phyloP scores from a whole-genome alignment of 495 filamentous ascomycete species.

The Podospora didyma region DNA sequence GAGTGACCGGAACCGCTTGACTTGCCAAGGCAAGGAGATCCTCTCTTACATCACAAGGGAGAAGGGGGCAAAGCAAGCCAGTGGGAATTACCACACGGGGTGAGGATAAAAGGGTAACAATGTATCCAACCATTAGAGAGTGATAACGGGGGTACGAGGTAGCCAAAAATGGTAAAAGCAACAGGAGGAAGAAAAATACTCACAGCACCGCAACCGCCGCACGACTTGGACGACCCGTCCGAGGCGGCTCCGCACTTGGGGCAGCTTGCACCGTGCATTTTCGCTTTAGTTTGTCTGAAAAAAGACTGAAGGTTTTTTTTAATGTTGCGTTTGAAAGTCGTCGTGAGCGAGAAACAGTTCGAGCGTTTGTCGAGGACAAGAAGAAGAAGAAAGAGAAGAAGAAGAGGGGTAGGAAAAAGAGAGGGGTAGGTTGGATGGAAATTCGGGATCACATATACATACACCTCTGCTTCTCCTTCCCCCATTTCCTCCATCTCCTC shows the following conservation, averaged over 20 bases:
- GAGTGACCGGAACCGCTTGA: no score
- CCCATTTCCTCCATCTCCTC: no score
- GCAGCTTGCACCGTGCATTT: slow-evolving; percentile 42
- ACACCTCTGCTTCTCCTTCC: not conserved
- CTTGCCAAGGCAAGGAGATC: no score
- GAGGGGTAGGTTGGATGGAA: not conserved
- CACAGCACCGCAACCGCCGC: slow-evolving; percentile 47
- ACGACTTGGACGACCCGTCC: slow-evolving; percentile 39
- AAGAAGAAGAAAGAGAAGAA: not conserved
- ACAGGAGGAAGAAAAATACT: slow-evolving; percentile 12
- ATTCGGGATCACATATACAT: not conserved
- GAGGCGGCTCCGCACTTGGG: slow-evolving; percentile 46
- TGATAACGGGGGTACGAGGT: no score
- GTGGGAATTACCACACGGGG: no score
- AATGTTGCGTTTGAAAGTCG: not conserved
- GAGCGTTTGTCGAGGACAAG: no score
- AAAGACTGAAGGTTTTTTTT: not conserved
- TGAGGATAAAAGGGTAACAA: no score
- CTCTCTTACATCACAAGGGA: not conserved
- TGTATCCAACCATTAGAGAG: no score
- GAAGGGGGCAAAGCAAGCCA: not conserved
- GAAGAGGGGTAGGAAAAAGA: not conserved
- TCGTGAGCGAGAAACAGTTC: no score
- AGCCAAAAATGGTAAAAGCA: no score
- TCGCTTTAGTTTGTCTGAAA: no score